phyloP scores from a whole-genome alignment of 345 rosid genomes.

The Microthlaspi erraticum region DNA sequence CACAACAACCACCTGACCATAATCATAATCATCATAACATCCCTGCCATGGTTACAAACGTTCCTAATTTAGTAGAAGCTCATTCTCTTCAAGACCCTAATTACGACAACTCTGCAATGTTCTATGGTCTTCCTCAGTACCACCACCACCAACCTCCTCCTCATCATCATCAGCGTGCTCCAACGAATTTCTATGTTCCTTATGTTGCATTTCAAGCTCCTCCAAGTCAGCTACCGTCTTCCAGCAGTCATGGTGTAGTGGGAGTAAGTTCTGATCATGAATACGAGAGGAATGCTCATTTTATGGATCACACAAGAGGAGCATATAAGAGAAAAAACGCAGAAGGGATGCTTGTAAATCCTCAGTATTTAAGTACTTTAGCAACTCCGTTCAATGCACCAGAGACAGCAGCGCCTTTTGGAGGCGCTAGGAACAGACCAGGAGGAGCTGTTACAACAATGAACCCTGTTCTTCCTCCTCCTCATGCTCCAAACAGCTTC shows the following conservation, averaged over 20 bases:
- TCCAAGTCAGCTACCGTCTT: slow-evolving; percentile 63
- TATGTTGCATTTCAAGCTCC: slow-evolving; percentile 56
- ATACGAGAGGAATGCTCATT: slow-evolving; percentile 56
- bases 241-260: slow-evolving; percentile 54
- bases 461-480: slow-evolving; percentile 57
- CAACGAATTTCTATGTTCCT: slow-evolving; percentile 60
- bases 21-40: slow-evolving; percentile 34
- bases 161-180: slow-evolving; percentile 54
- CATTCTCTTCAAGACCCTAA: slow-evolving; percentile 53
- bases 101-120: slow-evolving; percentile 55
- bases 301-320: slow-evolving; percentile 63
- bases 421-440: slow-evolving; percentile 63
- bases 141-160: slow-evolving; percentile 47
- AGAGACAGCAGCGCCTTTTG: slow-evolving; percentile 43
- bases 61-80: slow-evolving; percentile 56
- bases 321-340: slow-evolving; percentile 69
- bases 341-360: slow-evolving; percentile 52
- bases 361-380: slow-evolving; percentile 51
- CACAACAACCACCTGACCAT: slow-evolving; percentile 58
- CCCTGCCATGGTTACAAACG: slow-evolving; percentile 53
- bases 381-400: slow-evolving; percentile 52
- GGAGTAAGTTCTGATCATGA: slow-evolving; percentile 65
- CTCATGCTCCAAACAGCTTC: slow-evolving; percentile 54
- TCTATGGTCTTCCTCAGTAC: slow-evolving; percentile 62
- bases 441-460: slow-evolving; percentile 59